Conservation (phyloP, 768 basidiomycete species). For the Trametes villosa region DNA sequence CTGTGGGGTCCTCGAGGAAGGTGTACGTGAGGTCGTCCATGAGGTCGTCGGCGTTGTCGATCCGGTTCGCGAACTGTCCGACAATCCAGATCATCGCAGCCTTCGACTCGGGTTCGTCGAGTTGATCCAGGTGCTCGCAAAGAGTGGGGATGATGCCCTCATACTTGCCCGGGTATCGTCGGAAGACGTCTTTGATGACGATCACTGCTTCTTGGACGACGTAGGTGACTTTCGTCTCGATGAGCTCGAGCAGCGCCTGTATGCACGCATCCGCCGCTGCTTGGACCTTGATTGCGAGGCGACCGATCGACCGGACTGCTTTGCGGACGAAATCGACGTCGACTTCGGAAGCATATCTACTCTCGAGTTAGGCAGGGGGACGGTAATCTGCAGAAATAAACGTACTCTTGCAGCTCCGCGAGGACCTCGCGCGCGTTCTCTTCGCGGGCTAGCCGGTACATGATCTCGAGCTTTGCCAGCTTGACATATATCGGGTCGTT, state of each 20-base stretch:
- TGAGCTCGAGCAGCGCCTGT: conserved; percentile 78
- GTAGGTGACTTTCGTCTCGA: conserved; percentile 93
- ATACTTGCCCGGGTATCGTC: conserved; percentile 94
- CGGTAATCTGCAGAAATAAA: neutral
- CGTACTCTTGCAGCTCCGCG: conserved; percentile 92
- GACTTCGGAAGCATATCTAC: conserved; percentile 95
- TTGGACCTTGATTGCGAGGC: conserved; percentile 97
- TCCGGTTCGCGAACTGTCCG: conserved; percentile 93
- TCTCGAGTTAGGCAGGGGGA: neutral
- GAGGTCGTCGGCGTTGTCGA: conserved; percentile 94
- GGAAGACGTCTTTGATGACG: conserved; percentile 97
- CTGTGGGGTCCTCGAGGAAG: conserved; percentile 92
- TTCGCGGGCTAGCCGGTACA: conserved; percentile 95
- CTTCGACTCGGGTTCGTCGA: conserved; percentile 97
- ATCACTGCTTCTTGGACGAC: conserved; percentile 98
- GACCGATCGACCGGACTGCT: conserved; percentile 95
- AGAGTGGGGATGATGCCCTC: conserved; percentile 94
- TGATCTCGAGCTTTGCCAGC: conserved; percentile 96
- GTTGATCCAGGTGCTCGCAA: conserved; percentile 87
- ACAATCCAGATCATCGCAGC: conserved; percentile 98
- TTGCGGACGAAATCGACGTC: conserved; percentile 98
- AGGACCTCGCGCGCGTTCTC: conserved; percentile 93
- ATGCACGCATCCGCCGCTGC: conserved; percentile 90
- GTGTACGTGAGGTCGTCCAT: conserved; percentile 89
- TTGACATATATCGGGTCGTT: conserved; percentile 99